Conservation (phyloP, 495 filamentous ascomycete species). For the Neurospora tetraspora region DNA sequence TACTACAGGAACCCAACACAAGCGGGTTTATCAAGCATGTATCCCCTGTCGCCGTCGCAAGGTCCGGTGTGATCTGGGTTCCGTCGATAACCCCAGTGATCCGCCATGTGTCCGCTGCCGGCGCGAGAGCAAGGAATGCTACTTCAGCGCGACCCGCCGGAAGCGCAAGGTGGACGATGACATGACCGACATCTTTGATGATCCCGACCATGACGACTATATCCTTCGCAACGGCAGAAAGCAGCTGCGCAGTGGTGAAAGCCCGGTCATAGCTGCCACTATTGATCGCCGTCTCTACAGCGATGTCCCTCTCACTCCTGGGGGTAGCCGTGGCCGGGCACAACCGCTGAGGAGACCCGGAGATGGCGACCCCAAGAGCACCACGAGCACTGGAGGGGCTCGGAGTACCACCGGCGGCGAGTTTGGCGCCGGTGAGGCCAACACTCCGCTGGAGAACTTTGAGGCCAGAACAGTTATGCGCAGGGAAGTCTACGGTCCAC, state of each 20-base stretch:
- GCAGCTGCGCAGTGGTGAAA: conserved; percentile 31
- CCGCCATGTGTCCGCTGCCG: conserved; percentile 92
- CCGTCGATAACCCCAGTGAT: conserved; percentile 87
- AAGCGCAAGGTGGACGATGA: conserved; percentile 73
- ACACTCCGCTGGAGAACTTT: conserved; percentile 44
- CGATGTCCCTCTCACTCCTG: conserved; percentile 49
- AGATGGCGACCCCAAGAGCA: conserved; percentile 19
- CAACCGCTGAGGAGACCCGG: conserved; percentile 47
- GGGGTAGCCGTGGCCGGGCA: conserved; percentile 46
- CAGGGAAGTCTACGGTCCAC: conserved; percentile 53
- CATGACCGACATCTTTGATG: conserved; percentile 35
- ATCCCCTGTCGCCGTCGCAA: conserved; percentile 87
- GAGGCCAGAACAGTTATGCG: conserved; percentile 54
- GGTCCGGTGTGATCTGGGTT: conserved; percentile 87
- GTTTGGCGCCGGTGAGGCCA: conserved; percentile 30
- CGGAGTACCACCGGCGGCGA: conserved; percentile 30
- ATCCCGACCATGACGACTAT: conserved; percentile 45
- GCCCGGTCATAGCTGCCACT: conserved; percentile 18
- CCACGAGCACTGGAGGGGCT: conserved; percentile 7
- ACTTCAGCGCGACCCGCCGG: conserved; percentile 88
- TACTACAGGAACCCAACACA: conserved; percentile 40
- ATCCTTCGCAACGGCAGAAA: conserved; percentile 46
- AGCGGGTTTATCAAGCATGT: conserved; percentile 75
- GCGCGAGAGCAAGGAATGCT: conserved; percentile 88
- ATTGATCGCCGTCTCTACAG: conserved; percentile 35